Evolutionary conservation across 1,284 basidiomycete genomes (phyloP).

Genomic region (Papiliotrema nemorosa): DNA sequence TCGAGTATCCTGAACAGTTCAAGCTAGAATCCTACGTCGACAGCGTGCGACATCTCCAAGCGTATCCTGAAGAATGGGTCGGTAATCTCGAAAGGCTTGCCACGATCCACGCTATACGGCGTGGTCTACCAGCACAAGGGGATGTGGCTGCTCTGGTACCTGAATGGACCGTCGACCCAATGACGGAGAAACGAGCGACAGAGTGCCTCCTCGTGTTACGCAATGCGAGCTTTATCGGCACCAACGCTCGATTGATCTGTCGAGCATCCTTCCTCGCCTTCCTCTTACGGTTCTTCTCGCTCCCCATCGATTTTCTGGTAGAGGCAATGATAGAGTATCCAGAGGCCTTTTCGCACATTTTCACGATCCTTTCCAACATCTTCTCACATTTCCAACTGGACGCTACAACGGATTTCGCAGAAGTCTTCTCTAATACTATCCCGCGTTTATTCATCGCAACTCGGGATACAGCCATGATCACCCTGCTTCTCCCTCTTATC

Average conservation of each 20-base stretch:
- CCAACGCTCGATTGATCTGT: slow-evolving; percentile 31
- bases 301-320: slow-evolving; percentile 32
- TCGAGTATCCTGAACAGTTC: slow-evolving; percentile 34
- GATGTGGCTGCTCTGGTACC: slow-evolving; percentile 17
- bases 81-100: slow-evolving; percentile 27
- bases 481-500: slow-evolving; percentile 28
- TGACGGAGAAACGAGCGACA: slow-evolving; percentile 27
- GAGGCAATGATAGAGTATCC: slow-evolving; percentile 29
- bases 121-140: not conserved
- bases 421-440: slow-evolving; percentile 23
- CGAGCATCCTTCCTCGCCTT: slow-evolving; percentile 21
- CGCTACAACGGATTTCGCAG: not conserved
- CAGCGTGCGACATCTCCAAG: slow-evolving; percentile 25
- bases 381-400: slow-evolving; percentile 18
- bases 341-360: slow-evolving; percentile 36
- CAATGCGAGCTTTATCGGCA: slow-evolving; percentile 30
- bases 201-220: slow-evolving; percentile 37
- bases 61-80: slow-evolving; percentile 36
- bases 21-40: slow-evolving; percentile 33
- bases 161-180: slow-evolving; percentile 27
- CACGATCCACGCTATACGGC: not conserved
- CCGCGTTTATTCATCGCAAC: slow-evolving; percentile 34
- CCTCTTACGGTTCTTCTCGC: slow-evolving; percentile 31
- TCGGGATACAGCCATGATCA: slow-evolving; percentile 31
- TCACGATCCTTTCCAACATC: slow-evolving; percentile 31